A percentile compares a stretch with the other conserved stretches of the same genome.
These are phyloP conservation scores for Cyberlindnera petersonii DNA, from an alignment of 805 yeast genomes.

Conservation along the genomic window DNA sequence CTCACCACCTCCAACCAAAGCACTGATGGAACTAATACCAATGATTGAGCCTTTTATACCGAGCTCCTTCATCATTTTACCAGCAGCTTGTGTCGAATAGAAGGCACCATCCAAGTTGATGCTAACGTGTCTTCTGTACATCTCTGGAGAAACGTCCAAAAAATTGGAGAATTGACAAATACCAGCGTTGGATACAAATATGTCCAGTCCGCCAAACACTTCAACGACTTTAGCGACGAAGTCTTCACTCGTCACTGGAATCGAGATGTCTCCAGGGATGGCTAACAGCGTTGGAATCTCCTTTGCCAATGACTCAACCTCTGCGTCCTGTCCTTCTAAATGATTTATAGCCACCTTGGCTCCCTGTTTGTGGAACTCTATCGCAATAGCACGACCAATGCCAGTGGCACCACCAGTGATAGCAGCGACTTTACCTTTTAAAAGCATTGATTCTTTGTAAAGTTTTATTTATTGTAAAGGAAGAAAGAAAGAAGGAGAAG, in stretches of 20 bases:
- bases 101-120: slow-evolving; percentile 43
- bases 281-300: slow-evolving; percentile 29
- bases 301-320: slow-evolving; percentile 16
- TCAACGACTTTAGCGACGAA: slow-evolving; percentile 33
- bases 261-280: slow-evolving; percentile 42
- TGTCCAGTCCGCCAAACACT: slow-evolving; percentile 37
- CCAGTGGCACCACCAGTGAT: slow-evolving; percentile 47
- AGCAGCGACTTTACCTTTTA: slow-evolving; percentile 35
- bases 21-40: slow-evolving; percentile 40
- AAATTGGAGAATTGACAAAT: slow-evolving; percentile 40
- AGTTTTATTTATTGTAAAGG: neutral
- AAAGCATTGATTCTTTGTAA: slow-evolving; percentile 17
- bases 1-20: slow-evolving; percentile 42
- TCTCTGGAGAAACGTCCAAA: slow-evolving; percentile 37
- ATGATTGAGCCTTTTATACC: slow-evolving; percentile 47
- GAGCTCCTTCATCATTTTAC: slow-evolving; percentile 40
- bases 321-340: slow-evolving; percentile 20
- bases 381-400: slow-evolving; percentile 42
- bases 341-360: slow-evolving; percentile 40
- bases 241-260: slow-evolving; percentile 34
- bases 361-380: slow-evolving; percentile 39
- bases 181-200: slow-evolving; percentile 45
- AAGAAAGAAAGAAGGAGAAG: neutral
- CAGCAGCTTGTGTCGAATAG: slow-evolving; percentile 45
- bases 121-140: slow-evolving; percentile 33